Evolutionary conservation across 179 eudicot species (phyloP).

Genomic region (Silene vulgaris): DNA sequence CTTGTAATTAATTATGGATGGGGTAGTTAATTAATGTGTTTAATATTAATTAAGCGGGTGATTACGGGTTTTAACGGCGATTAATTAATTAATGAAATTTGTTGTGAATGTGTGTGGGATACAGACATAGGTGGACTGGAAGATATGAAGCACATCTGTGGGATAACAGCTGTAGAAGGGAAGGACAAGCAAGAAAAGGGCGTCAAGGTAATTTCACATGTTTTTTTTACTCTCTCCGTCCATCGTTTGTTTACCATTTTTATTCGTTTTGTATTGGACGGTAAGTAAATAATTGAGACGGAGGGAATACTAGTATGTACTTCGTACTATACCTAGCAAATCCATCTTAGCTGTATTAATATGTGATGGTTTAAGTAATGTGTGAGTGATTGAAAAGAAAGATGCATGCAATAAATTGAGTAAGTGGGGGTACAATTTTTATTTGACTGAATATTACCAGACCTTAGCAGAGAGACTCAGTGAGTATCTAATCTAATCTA

Average conservation of each 20-base stretch:
- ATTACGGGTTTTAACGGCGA: neutral
- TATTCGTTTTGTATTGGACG: too few species aligned
- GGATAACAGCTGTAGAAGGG: constrained; percentile 99
- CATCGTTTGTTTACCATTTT: too few species aligned
- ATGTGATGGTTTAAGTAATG: neutral
- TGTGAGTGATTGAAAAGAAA: constrained; percentile 29
- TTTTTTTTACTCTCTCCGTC: too few species aligned
- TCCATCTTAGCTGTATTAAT: neutral
- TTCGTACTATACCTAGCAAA: too few species aligned
- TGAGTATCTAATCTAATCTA: neutral
- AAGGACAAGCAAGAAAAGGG: constrained; percentile 96
- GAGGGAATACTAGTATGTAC: neutral
- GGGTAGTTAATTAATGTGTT: too few species aligned
- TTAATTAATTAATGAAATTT: neutral
- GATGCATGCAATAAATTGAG: constrained; percentile 26
- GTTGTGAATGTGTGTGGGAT: neutral
- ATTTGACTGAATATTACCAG: neutral
- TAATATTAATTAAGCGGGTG: neutral
- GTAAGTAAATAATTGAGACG: neutral
- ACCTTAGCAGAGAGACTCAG: neutral
- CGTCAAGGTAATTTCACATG: constrained; percentile 70
- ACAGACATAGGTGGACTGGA: constrained; percentile 95
- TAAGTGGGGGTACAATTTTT: neutral
- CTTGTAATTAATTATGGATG: too few species aligned
- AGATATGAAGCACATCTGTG: constrained; percentile 98